A percentile compares a stretch with the other conserved stretches of the same genome.
Conservation (phyloP, 352 stramenopile species). For the Phytopythium chamaehyphon region DNA sequence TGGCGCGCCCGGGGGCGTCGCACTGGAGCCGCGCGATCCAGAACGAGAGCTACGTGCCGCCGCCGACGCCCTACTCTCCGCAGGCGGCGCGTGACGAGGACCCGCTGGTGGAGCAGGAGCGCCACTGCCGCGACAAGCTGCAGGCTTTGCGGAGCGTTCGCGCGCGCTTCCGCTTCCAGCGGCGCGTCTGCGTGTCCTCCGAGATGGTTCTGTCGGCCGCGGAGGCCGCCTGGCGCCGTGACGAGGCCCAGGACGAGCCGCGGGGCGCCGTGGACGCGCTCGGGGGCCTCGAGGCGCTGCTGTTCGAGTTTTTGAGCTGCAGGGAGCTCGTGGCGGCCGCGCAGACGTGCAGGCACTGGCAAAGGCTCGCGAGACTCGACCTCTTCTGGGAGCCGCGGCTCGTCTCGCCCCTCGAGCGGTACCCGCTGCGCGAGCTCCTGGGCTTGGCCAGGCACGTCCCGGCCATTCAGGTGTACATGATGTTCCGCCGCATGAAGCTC, state of each 20-base stretch:
- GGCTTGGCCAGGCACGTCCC: constrained; percentile 39
- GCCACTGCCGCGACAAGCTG: constrained; percentile 57
- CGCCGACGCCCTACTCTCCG: constrained; percentile 67
- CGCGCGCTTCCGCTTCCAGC: constrained; percentile 33
- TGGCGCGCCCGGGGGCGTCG: constrained; percentile 4
- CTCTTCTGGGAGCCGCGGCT: constrained; percentile 68
- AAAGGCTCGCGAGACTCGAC: constrained; percentile 42
- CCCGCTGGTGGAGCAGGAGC: constrained; percentile 50
- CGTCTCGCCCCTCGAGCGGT: constrained; percentile 48
- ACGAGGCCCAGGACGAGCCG: not conserved
- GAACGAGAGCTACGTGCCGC: constrained; percentile 55
- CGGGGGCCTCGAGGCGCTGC: constrained; percentile 50
- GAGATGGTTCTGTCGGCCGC: constrained; percentile 48
- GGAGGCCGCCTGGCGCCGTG: constrained; percentile 10
- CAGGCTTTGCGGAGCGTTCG: constrained; percentile 48
- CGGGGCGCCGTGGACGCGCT: constrained; percentile 33
- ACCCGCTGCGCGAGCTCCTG: constrained; percentile 57
- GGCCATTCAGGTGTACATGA: constrained; percentile 72
- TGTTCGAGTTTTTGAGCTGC: constrained; percentile 52
- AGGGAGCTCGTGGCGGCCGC: constrained; percentile 42
- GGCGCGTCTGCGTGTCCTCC: constrained; percentile 42
- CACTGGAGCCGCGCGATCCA: constrained; percentile 45
- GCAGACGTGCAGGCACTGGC: constrained; percentile 56
- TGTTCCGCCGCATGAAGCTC: constrained; percentile 52
- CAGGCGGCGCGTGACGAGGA: constrained; percentile 43